phyloP scores from a whole-genome alignment of 768 basidiomycete genomes.

The Trametes punicea region DNA sequence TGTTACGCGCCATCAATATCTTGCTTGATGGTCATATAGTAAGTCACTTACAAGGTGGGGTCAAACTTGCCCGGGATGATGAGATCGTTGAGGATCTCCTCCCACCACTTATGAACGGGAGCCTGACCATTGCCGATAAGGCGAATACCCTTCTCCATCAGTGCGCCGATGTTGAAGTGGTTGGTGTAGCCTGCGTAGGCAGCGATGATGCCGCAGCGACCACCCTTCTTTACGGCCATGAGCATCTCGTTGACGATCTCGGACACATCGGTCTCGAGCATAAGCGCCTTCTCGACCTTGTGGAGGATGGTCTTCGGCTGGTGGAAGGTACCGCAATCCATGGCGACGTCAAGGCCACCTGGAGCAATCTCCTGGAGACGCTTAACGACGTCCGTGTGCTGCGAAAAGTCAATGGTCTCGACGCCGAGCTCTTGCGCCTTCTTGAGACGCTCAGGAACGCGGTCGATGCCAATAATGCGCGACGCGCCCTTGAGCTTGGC shows the following conservation, averaged over 20 bases:
- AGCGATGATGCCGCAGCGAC: constrained; percentile 60
- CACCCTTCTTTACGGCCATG: constrained; percentile 44
- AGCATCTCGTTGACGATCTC: constrained; percentile 60
- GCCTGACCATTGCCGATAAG: constrained; percentile 76
- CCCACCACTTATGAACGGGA: constrained; percentile 72
- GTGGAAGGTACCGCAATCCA: constrained; percentile 66
- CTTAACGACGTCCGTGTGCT: constrained; percentile 47
- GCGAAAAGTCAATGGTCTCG: constrained; percentile 57
- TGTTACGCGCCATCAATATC: constrained; percentile 8
- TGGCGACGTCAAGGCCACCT: constrained; percentile 60
- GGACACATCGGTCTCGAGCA: constrained; percentile 72
- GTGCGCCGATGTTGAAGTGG: constrained; percentile 63
- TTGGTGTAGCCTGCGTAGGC: constrained; percentile 69
- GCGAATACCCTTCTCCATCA: constrained; percentile 76
- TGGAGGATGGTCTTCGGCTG: constrained; percentile 63
- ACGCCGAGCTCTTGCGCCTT: constrained; percentile 43
- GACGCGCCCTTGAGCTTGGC: constrained; percentile 64
- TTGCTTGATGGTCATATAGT: not conserved
- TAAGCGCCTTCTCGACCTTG: constrained; percentile 64
- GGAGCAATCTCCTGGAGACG: constrained; percentile 58
- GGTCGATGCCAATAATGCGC: constrained; percentile 71
- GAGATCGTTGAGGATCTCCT: constrained; percentile 62
- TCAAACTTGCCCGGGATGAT: constrained; percentile 66
- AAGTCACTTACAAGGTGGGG: constrained; percentile 47
- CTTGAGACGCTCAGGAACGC: constrained; percentile 48